phyloP scores from a whole-genome alignment of 768 basidiomycete species.

The Podaxis mareebaensis region DNA sequence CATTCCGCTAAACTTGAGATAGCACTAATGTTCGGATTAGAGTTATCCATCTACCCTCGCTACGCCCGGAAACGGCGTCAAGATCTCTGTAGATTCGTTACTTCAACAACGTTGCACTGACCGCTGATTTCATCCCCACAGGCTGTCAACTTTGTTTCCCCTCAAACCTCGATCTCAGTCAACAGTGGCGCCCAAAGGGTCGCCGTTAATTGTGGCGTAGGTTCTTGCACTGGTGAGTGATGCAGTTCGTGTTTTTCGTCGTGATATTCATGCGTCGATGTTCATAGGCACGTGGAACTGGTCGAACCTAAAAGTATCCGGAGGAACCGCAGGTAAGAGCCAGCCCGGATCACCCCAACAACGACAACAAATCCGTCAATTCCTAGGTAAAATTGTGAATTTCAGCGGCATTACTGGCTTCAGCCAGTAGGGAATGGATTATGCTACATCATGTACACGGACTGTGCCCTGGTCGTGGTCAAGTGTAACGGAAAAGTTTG shows the following conservation, averaged over 20 bases:
- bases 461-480: not conserved
- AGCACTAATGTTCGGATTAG: slow-evolving; percentile 26
- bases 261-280: not conserved
- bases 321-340: slow-evolving; percentile 24
- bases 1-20: not conserved
- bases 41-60: slow-evolving; percentile 58
- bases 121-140: slow-evolving; percentile 21
- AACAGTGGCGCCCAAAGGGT: slow-evolving; percentile 41
- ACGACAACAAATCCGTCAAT: not conserved
- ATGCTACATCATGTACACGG: slow-evolving; percentile 1
- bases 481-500: not conserved
- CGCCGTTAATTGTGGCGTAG: slow-evolving; percentile 56
- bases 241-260: not conserved
- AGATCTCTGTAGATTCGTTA: slow-evolving; percentile 47
- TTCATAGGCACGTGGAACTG: slow-evolving; percentile 27
- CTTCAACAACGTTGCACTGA: not conserved
- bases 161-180: slow-evolving; percentile 44
- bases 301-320: slow-evolving; percentile 24
- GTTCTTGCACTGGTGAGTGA: slow-evolving; percentile 47
- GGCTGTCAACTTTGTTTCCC: slow-evolving; percentile 49
- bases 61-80: slow-evolving; percentile 56
- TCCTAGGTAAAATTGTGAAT: slow-evolving; percentile 18
- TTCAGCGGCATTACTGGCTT: slow-evolving; percentile 13
- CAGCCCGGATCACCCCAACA: not conserved
- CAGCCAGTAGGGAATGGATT: slow-evolving; percentile 11